Percentiles rank a stretch among this genome's conserved stretches.
These are phyloP conservation scores for Carpinus viminea DNA, from an alignment of 306 rosid species.

Conservation along the genomic window DNA sequence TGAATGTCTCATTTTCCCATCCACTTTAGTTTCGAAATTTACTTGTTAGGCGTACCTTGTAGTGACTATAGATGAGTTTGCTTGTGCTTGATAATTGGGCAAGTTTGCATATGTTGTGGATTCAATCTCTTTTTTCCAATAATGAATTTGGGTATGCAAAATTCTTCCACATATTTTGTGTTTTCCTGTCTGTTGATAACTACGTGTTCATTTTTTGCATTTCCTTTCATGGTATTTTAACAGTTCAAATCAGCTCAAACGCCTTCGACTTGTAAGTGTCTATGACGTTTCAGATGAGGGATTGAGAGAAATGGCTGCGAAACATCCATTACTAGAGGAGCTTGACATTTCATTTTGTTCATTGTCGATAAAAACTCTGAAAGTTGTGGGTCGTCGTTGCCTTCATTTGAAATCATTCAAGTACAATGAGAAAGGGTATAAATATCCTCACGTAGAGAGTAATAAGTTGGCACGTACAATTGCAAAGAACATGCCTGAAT, in stretches of 20 bases:
- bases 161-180: background rate
- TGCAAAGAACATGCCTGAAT: conserved; percentile 14
- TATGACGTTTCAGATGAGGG: conserved; percentile 41
- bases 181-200: background rate
- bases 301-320: conserved; percentile 41
- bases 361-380: conserved; percentile 30
- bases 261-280: conserved; percentile 44
- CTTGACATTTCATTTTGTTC: conserved; percentile 49
- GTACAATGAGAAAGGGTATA: conserved; percentile 12
- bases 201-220: background rate
- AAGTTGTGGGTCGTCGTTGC: conserved; percentile 52
- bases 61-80: too few relatives aligned
- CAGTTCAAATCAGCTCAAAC: conserved; percentile 51
- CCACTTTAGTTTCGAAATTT: too few relatives aligned
- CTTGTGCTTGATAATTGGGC: too few relatives aligned
- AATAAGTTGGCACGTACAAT: conserved; percentile 19
- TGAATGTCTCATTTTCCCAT: too few relatives aligned
- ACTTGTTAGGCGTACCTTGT: too few relatives aligned
- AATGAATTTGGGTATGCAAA: too few relatives aligned
- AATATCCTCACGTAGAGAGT: background rate
- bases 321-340: conserved; percentile 61
- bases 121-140: background rate
- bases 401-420: conserved; percentile 48
- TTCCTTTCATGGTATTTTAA: background rate
- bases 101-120: background rate